Base-by-base conservation (phyloP, 208 protist species). In the Acanthamoeba polyphaga region DNA sequence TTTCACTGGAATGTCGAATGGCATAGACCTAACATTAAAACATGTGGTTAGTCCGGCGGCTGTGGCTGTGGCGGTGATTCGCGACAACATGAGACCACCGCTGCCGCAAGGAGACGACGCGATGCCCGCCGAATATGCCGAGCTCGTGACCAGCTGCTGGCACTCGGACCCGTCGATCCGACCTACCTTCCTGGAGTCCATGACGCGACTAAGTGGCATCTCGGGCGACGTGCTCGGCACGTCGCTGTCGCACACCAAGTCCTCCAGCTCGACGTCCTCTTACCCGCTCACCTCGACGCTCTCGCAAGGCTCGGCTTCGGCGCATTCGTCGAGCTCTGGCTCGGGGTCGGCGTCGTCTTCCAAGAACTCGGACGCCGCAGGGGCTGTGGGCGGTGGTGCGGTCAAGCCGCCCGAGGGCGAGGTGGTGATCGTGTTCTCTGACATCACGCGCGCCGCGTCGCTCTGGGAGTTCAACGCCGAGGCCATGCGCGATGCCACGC, bases 81-180 rank as follows among this genome's bases (percentile, higher is more conserved):
- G 87, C 17, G 87, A 92, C 87, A 72, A 92, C 87, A 9, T 92
- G 87, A 32, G 87, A 27, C 87, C 87, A 6, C 24, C 55, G 22
- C 49, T 90, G 13, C 84, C 84, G 6, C 15, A 5, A 60, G 87
- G 2, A 53, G 6, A 43, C n/a, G 80, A 62, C 10, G 43, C 32
- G 19, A 88, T 88, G 29, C 87, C 87, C 5, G 15, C 13, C 4
- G 87, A 92, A 0, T 92, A 76, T 6, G 34, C 27, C 34, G 64
- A 76, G 62, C 87, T 92, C 1, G 24, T 92, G 32, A 49, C 55
- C 10, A 76, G 64, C 55, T 92, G 87, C 64, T 92, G 87, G 87
- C 62, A 68, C 27, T 0, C 29, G 10, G 87, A 92, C n/a, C 87
- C 87, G 32, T 46, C 87, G 32, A 92, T 68, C 24, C 55, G 87